Evolutionary conservation across 305 asterid species (phyloP).

Genomic region (Solanum hybrid): DNA sequence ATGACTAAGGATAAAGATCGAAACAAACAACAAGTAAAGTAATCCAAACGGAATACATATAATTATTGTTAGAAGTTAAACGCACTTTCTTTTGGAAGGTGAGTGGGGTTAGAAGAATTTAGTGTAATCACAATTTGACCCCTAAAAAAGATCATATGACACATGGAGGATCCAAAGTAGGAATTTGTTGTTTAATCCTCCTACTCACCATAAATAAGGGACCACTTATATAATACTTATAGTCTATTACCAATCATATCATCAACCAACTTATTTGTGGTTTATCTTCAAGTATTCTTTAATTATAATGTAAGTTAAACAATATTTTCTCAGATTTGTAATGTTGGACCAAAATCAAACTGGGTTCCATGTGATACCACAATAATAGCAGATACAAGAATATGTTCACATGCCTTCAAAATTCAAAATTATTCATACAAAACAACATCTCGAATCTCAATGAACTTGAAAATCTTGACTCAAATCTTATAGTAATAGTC

Average conservation of each 20-base stretch:
- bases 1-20: not conserved
- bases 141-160: not conserved
- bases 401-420: conserved; percentile 21
- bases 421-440: not conserved
- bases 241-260: conserved; percentile 1
- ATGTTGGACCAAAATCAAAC: conserved; percentile 9
- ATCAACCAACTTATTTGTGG: not conserved
- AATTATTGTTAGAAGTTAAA: not conserved
- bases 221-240: not conserved
- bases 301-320: not conserved
- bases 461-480: not conserved
- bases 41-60: too few relatives aligned
- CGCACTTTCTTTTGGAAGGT: not conserved
- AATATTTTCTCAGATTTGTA: not conserved
- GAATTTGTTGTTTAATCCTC: not conserved
- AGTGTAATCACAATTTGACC: not conserved
- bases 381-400: conserved; percentile 16
- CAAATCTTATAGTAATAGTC: conserved; percentile 18
- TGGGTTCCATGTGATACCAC: conserved; percentile 8
- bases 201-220: not conserved
- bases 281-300: not conserved
- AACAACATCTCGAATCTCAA: not conserved
- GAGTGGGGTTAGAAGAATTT: not conserved
- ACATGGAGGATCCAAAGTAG: not conserved
- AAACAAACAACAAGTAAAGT: too few relatives aligned